Conservation (phyloP, 202 grass and related monocot species). For the Zoysia matrella region DNA sequence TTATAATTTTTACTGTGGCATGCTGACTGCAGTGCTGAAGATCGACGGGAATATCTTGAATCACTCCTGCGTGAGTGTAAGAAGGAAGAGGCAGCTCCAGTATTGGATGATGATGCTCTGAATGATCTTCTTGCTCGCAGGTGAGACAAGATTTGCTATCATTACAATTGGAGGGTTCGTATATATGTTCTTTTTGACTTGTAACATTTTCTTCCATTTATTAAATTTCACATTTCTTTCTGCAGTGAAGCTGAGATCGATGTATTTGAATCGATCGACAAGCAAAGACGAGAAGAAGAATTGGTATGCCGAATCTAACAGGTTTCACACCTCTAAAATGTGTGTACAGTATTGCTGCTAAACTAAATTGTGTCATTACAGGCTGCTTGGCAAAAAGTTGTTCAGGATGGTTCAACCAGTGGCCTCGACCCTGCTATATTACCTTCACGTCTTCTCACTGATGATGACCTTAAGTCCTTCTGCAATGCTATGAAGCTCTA, state of each 20-base stretch:
- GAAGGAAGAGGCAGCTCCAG: conserved; percentile 96
- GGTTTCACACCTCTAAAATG: conserved; percentile 21
- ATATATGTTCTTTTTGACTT: neutral
- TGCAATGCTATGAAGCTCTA: conserved; percentile 90
- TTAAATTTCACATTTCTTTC: conserved; percentile 18
- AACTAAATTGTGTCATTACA: conserved; percentile 49
- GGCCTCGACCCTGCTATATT: conserved; percentile 52
- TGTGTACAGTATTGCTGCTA: neutral
- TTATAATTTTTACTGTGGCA: conserved; percentile 26
- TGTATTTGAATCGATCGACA: conserved; percentile 94
- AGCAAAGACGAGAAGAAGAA: conserved; percentile 88
- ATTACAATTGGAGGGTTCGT: conserved; percentile 19
- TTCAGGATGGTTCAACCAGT: conserved; percentile 66
- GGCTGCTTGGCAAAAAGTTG: conserved; percentile 74
- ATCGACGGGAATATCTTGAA: conserved; percentile 97
- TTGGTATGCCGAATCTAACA: conserved; percentile 54
- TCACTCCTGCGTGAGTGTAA: conserved; percentile 92
- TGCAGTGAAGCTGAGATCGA: conserved; percentile 97
- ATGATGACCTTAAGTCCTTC: conserved; percentile 80
- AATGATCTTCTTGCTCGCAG: conserved; percentile 95
- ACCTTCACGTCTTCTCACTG: conserved; percentile 94
- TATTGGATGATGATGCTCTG: conserved; percentile 93
- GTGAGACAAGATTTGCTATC: conserved; percentile 40
- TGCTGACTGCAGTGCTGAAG: conserved; percentile 83
- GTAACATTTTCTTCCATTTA: conserved; percentile 2